Conservation (phyloP, 1,284 basidiomycete genomes). For the Melampsora larici-populina region DNA sequence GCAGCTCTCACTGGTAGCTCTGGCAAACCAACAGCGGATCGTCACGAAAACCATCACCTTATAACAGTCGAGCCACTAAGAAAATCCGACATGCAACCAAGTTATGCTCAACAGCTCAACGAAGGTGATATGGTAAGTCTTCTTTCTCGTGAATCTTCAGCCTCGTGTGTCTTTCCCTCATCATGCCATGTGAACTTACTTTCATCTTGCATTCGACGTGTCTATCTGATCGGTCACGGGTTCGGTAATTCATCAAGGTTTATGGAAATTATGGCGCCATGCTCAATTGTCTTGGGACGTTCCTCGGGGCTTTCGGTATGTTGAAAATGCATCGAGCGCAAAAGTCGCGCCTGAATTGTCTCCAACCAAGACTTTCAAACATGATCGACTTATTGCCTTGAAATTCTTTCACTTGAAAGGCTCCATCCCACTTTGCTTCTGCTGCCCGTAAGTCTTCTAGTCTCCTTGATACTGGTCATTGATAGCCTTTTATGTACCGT, state of each 20-base stretch:
- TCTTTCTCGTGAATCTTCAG: background rate
- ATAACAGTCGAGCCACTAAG: slow-evolving; percentile 74
- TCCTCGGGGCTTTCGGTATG: slow-evolving; percentile 49
- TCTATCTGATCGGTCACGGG: background rate
- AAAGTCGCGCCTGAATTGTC: slow-evolving; percentile 39
- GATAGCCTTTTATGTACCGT: background rate
- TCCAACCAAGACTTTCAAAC: slow-evolving; percentile 56
- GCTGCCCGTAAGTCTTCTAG: slow-evolving; percentile 56
- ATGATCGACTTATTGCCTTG: slow-evolving; percentile 56
- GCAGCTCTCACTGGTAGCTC: too few relatives aligned
- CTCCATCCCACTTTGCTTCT: slow-evolving; percentile 66
- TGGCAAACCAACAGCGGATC: too few relatives aligned
- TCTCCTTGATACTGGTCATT: background rate
- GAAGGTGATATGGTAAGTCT: background rate
- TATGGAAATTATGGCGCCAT: slow-evolving; percentile 74
- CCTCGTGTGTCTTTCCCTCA: background rate
- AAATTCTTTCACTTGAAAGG: slow-evolving; percentile 60
- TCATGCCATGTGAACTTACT: background rate
- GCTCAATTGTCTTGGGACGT: slow-evolving; percentile 61
- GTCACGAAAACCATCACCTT: background rate
- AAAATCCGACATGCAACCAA: slow-evolving; percentile 72
- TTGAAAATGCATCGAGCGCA: background rate
- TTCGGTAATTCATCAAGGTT: background rate
- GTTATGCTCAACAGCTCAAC: slow-evolving; percentile 9
- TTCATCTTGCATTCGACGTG: background rate